These are phyloP conservation scores for Pachyrhizus erosus DNA, from an alignment of 306 rosid genomes.

Conservation along the genomic window DNA sequence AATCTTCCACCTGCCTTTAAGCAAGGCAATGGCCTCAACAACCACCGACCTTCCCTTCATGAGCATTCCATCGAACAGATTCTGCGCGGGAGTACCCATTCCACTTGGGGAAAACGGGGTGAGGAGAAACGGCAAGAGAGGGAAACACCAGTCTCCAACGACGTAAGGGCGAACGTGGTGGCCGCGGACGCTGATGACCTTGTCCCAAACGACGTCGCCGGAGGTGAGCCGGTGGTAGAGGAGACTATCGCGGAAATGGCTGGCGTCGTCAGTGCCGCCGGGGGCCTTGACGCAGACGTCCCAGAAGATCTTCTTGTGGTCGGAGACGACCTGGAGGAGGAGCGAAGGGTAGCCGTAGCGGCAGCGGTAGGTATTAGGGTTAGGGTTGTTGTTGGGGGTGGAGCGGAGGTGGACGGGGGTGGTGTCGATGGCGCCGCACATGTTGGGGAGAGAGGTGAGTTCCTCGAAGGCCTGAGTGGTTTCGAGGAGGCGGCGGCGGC, in stretches of 20 bases:
- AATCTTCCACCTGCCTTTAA: conserved; percentile 93
- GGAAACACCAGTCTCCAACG: conserved; percentile 94
- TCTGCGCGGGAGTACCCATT: conserved; percentile 85
- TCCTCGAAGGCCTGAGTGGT: conserved; percentile 85
- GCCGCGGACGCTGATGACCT: conserved; percentile 64
- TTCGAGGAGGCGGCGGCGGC: conserved; percentile 73
- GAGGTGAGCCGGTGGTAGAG: conserved; percentile 71
- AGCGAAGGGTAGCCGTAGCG: conserved; percentile 69
- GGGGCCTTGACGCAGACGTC: conserved; percentile 92
- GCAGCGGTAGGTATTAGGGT: conserved; percentile 58
- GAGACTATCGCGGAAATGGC: conserved; percentile 81
- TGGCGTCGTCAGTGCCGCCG: conserved; percentile 77
- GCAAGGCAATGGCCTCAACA: conserved; percentile 86
- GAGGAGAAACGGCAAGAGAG: conserved; percentile 70
- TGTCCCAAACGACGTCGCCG: conserved; percentile 82
- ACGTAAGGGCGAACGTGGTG: conserved; percentile 80
- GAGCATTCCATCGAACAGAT: conserved; percentile 87
- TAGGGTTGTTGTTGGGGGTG: conserved; percentile 5
- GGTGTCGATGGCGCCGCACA: conserved; percentile 90
- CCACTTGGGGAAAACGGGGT: conserved; percentile 76
- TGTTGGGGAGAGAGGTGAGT: conserved; percentile 86
- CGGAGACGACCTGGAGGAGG: conserved; percentile 89
- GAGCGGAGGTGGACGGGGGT: conserved; percentile 60
- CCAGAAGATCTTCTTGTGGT: conserved; percentile 91
- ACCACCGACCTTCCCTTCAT: conserved; percentile 92